These are phyloP conservation scores for Coniochaeta sp. DNA, from an alignment of 2,329 filamentous ascomycete species.

Conservation along the genomic window DNA sequence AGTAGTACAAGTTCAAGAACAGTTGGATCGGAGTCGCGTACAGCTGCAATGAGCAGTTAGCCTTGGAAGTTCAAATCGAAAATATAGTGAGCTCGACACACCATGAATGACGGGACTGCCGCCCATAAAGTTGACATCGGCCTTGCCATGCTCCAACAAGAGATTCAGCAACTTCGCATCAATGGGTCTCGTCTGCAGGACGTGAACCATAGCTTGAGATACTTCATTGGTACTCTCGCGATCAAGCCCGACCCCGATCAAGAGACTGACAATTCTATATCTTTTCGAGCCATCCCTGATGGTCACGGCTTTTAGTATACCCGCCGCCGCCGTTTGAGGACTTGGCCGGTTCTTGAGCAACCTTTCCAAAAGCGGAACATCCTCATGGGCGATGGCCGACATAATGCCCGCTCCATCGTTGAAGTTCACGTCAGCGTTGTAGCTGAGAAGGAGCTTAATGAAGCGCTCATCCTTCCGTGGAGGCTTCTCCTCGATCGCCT, in stretches of 20 bases:
- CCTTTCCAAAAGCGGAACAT: constrained; percentile 35
- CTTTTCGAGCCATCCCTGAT: constrained; percentile 33
- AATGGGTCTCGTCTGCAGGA: constrained; percentile 34
- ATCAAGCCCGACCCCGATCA: constrained; percentile 36
- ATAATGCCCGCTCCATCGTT: constrained; percentile 42
- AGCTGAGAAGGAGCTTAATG: constrained; percentile 42
- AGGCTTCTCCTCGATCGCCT: constrained; percentile 41
- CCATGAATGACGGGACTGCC: constrained; percentile 33
- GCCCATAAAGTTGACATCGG: constrained; percentile 42
- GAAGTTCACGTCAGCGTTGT: constrained; percentile 48
- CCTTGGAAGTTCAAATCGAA: not conserved
- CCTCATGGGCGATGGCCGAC: constrained; percentile 39
- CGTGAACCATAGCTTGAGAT: constrained; percentile 32
- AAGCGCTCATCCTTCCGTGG: constrained; percentile 41
- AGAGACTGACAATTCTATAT: constrained; percentile 37
- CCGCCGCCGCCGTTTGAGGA: constrained; percentile 37
- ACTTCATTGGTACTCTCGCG: constrained; percentile 26
- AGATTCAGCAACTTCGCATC: constrained; percentile 42
- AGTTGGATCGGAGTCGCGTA: constrained; percentile 35
- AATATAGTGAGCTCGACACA: constrained; percentile 10
- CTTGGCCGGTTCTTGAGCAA: constrained; percentile 38
- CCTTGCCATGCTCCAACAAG: constrained; percentile 42
- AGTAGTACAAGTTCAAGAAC: constrained; percentile 40
- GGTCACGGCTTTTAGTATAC: constrained; percentile 37
- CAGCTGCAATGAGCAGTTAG: constrained; percentile 20